These are phyloP conservation scores for Cinnamomum chago DNA, from an alignment of 164 flowering plant species.

Conservation along the genomic window DNA sequence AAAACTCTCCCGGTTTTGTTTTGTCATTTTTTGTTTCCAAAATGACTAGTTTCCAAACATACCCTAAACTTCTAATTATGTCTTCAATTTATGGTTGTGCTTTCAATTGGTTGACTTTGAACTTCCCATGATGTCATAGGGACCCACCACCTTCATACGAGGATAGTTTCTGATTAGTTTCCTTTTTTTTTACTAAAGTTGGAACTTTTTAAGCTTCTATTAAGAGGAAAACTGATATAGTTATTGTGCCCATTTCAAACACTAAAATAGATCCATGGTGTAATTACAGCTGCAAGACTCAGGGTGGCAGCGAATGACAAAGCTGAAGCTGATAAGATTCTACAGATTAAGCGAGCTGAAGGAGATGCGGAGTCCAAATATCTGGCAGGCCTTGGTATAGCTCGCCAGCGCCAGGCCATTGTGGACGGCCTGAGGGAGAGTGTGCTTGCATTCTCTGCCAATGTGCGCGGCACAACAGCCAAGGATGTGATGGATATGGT, in stretches of 20 bases:
- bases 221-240: neutral
- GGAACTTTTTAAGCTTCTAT: no score
- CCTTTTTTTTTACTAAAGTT: no score
- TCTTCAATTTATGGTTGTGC: no score
- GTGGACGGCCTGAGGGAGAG: constrained; percentile 82
- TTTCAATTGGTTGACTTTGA: no score
- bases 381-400: constrained; percentile 70
- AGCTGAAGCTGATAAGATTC: constrained; percentile 83
- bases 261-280: neutral
- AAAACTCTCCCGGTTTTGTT: no score
- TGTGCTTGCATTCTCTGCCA: constrained; percentile 62
- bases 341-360: constrained; percentile 79
- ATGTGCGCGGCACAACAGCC: constrained; percentile 70
- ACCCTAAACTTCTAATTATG: no score
- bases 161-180: no score
- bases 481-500: constrained; percentile 76
- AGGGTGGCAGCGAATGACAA: constrained; percentile 80
- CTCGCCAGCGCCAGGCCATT: constrained; percentile 72
- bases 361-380: constrained; percentile 82
- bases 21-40: no score
- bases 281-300: constrained; percentile 57
- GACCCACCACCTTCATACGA: no score
- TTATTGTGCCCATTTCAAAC: neutral
- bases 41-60: no score
- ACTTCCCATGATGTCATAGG: no score